Base-by-base conservation (phyloP, 78 protist genomes). In the Paulinella micropora region DNA sequence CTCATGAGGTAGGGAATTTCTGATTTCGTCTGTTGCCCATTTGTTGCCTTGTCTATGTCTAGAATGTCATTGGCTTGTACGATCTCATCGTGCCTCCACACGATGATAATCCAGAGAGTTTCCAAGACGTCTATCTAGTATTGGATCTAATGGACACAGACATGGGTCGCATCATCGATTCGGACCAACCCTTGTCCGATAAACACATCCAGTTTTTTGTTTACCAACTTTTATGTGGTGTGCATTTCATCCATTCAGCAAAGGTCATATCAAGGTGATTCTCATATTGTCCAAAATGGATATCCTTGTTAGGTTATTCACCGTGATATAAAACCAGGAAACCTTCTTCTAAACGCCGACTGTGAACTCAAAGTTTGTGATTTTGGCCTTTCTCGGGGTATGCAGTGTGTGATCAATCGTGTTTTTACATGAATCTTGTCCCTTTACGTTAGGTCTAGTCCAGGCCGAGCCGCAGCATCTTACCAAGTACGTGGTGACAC, bases 81-180 rank as follows among this genome's bases (percentile, higher is more conserved):
- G 84, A 81, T 32, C 84, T 81, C 37, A 28, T 81, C 4, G 84
- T 31, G 38, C 84, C 84, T 32, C 84, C 84, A 15, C 9, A 81
- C 23, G 23, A 3, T 81, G 84, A 81, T 31, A 81, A 81, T 32
- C 28, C 28, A 3, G 84, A 81, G 34, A 82, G 39, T 9, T 92
- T 89, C 91, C 83, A 92, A 31, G 92, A 92, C 90, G 77, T 89
- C 34, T 87, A 39, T 29, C 28, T 87, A 23, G 90, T 98, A 23
- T 92, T 94, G 26, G 98, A 95, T 39, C 94, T 96, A 35, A 94
- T 97, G 97, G 99, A 97, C 89, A 97, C 98, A 3, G 99, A 97
- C 86, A 90, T 98, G 38, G 93, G 93, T 79, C 90, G 93, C 77
- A 94, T 98, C 88, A 96, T 98, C 87, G 26, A 81, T 29, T 93